A percentile compares a stretch with the other conserved stretches of the same genome.
Evolutionary conservation across 345 rosid species (phyloP).

Genomic region (Hibiscus tridactylites): DNA sequence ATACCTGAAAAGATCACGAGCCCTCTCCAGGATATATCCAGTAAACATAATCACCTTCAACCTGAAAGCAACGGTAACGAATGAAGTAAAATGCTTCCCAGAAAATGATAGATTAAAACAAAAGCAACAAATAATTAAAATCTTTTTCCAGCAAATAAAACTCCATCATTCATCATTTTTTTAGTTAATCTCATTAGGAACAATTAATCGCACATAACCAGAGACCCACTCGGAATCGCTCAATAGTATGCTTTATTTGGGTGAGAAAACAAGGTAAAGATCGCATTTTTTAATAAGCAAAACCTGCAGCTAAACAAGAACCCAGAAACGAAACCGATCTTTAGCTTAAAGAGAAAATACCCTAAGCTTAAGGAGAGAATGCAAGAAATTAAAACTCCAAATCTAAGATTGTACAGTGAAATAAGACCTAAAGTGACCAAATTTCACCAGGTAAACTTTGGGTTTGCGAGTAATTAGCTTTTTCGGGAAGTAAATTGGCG

Average conservation of each 20-base stretch:
- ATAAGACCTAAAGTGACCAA: not conserved
- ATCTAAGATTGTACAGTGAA: not conserved
- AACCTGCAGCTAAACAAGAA: not conserved
- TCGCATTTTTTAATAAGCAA: not conserved
- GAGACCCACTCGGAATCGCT: not conserved
- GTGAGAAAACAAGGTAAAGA: not conserved
- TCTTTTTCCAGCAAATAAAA: not conserved
- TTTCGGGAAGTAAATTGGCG: not conserved
- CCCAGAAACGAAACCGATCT: not conserved
- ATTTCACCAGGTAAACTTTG: not conserved
- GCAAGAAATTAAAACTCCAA: not conserved
- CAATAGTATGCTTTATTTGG: too few species aligned
- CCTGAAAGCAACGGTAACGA: conserved; percentile 7
- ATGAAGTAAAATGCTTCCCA: not conserved
- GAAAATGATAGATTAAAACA: not conserved
- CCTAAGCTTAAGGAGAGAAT: not conserved
- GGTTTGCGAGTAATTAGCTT: not conserved
- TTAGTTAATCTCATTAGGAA: not conserved
- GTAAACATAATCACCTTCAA: conserved; percentile 38
- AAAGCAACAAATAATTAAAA: not conserved
- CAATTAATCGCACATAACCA: not conserved
- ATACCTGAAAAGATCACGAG: conserved; percentile 25
- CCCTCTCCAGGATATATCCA: conserved; percentile 22
- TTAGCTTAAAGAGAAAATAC: not conserved
- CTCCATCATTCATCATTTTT: not conserved